These are phyloP conservation scores for Boletellus ananas DNA, from an alignment of 768 basidiomycete genomes.

Conservation along the genomic window DNA sequence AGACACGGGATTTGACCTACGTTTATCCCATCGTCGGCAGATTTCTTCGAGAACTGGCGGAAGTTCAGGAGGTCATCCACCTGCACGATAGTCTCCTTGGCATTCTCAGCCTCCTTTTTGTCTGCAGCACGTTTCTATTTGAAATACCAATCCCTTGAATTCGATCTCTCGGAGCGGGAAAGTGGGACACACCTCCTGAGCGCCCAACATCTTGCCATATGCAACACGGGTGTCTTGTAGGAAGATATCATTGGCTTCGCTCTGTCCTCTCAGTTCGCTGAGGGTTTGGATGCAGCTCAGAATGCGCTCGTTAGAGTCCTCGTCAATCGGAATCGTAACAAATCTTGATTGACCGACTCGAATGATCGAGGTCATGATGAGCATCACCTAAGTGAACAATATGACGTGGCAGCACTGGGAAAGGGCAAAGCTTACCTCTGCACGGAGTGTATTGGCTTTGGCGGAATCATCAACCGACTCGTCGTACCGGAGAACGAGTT, in stretches of 20 bases:
- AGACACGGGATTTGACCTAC: slow-evolving; percentile 34
- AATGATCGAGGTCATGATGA: slow-evolving; percentile 96
- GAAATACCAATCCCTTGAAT: slow-evolving; percentile 1
- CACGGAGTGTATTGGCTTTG: slow-evolving; percentile 69
- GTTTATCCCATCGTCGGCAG: slow-evolving; percentile 72
- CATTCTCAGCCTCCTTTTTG: slow-evolving; percentile 79
- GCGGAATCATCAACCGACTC: slow-evolving; percentile 48
- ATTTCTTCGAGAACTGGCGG: slow-evolving; percentile 94
- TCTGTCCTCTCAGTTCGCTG: slow-evolving; percentile 64
- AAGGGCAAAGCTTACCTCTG: slow-evolving; percentile 54
- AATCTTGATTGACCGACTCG: slow-evolving; percentile 98
- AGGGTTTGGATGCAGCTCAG: slow-evolving; percentile 94
- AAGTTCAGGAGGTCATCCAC: slow-evolving; percentile 91
- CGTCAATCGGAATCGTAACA: slow-evolving; percentile 92
- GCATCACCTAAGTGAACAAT: slow-evolving; percentile 65
- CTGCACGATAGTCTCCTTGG: slow-evolving; percentile 69
- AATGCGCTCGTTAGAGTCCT: slow-evolving; percentile 95
- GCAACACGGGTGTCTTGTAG: slow-evolving; percentile 86
- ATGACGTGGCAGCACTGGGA: neutral
- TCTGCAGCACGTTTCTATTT: slow-evolving; percentile 82
- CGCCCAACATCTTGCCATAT: slow-evolving; percentile 92
- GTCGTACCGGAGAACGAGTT: slow-evolving; percentile 77
- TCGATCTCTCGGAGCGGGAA: neutral
- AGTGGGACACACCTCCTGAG: slow-evolving; percentile 69
- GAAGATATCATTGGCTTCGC: slow-evolving; percentile 65